Evolutionary conservation across 1,284 basidiomycete species (phyloP), one percentile per base, ranked within the genome.

Genomic region (Ustilago trichophora): DNA sequence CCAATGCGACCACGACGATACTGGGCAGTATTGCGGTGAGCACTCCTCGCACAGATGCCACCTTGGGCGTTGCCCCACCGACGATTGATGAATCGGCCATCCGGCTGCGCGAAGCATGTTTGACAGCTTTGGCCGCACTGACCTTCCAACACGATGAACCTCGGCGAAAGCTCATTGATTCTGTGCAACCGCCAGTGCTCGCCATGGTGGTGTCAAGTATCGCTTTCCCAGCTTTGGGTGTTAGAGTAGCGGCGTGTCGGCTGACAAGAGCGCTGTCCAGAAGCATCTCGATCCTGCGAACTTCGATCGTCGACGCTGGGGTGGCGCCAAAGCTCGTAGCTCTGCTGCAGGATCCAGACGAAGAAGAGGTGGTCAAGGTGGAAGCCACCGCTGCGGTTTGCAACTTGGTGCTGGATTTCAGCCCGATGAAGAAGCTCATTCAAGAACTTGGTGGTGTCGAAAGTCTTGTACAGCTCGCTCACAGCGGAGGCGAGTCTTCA

Each of bases 381-480:
- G 73, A 80, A 35, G 77, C 69, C 1, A 59, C 72, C 5, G 77
- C 68, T 31, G 47, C 73, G 9, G 46, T 80, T 15, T 76, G 76
- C 68, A 79, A 80, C 44, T 47, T 80, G 25, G 74, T 76, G 26
- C 55, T 79, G 29, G 72, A 73, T 26, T 77, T 75, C 34, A 73
- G 70, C 35, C 78, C 78, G 18, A 78, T 78, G 77, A 75, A 76
- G 38, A 53, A 67, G 43, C 44, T 57, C 18, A 62, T 79, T 3
- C 32, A 75, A 25, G 71, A 75, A 34, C 49, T 62, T 3, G 73
- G 67, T 15, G 75, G 77, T 1, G 33, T 79, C 10, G 55, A 65
- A 40, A 48, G 32, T 16, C 56, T 79, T 10, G 67, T 76, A 2
- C 24, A 54, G 27, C 49, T 77, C 3, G 58, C 59, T 9, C 65